Evolutionary conservation across 352 stramenopile genomes (phyloP).

Genomic region (Achlya hypogyna): DNA sequence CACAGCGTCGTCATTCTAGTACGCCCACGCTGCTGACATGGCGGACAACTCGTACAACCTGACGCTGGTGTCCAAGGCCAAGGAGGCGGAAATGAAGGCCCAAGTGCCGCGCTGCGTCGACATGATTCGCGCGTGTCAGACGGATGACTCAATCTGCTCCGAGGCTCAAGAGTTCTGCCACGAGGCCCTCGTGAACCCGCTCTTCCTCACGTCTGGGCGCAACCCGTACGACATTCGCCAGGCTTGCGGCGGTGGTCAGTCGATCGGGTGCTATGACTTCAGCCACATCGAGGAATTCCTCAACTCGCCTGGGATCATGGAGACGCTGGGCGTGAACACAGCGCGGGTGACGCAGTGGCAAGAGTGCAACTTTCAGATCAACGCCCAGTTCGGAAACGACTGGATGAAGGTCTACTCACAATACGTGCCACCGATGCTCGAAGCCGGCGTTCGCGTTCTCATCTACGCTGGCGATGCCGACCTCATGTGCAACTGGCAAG

Average conservation of each 20-base stretch:
- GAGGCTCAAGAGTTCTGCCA: conserved; percentile 38
- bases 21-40: conserved; percentile 51
- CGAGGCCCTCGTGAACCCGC: conserved; percentile 28
- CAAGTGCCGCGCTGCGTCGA: conserved; percentile 40
- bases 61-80: conserved; percentile 34
- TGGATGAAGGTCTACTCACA: conserved; percentile 87
- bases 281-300: conserved; percentile 47
- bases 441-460: conserved; percentile 63
- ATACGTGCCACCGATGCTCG: conserved; percentile 82
- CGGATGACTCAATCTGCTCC: conserved; percentile 30
- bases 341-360: conserved; percentile 57
- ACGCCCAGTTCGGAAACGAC: conserved; percentile 83
- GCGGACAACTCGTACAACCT: conserved; percentile 76
- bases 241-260: conserved; percentile 26
- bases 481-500: conserved; percentile 33
- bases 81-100: conserved; percentile 38
- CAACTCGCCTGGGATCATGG: conserved; percentile 38
- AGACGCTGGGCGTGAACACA: conserved; percentile 26
- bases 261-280: conserved; percentile 40
- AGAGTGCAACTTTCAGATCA: conserved; percentile 90
- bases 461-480: conserved; percentile 92
- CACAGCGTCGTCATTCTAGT: neutral
- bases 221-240: conserved; percentile 75
- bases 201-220: conserved; percentile 32
- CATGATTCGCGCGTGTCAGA: conserved; percentile 35